Evolutionary conservation across 768 basidiomycete species (phyloP).

Genomic region (Suillus decipiens): DNA sequence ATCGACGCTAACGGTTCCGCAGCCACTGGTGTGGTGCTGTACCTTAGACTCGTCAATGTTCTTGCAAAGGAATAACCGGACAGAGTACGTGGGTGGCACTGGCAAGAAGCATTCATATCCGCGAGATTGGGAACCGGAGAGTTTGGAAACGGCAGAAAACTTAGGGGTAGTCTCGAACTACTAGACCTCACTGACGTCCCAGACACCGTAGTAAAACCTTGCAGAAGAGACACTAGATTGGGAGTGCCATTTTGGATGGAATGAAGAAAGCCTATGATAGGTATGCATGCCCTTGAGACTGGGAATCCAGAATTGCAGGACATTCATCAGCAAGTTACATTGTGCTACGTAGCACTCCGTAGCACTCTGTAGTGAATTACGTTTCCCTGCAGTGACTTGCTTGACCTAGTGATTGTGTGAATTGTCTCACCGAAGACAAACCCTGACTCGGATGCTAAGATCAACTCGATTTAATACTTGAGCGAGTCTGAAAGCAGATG

Average conservation of each 20-base stretch:
- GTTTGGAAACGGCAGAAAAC: too few species aligned
- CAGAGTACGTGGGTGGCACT: background rate
- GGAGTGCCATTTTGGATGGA: too few species aligned
- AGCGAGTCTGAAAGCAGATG: background rate
- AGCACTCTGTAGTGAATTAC: too few species aligned
- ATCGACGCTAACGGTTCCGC: background rate
- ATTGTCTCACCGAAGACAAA: background rate
- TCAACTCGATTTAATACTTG: background rate
- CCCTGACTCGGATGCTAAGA: background rate
- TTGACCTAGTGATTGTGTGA: background rate
- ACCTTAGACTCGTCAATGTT: background rate
- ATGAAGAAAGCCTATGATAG: background rate
- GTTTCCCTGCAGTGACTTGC: too few species aligned
- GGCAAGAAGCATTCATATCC: too few species aligned
- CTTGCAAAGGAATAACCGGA: background rate
- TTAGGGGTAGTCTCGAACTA: too few species aligned
- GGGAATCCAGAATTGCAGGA: background rate
- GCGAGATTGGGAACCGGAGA: too few species aligned
- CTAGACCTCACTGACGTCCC: too few species aligned
- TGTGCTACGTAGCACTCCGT: too few species aligned
- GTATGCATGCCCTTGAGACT: background rate
- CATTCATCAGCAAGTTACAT: too few species aligned
- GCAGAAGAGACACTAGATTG: background rate
- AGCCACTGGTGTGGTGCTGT: background rate
- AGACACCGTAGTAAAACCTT: background rate